Conservation (phyloP, 495 filamentous ascomycete genomes). For the Evernia prunastri region DNA sequence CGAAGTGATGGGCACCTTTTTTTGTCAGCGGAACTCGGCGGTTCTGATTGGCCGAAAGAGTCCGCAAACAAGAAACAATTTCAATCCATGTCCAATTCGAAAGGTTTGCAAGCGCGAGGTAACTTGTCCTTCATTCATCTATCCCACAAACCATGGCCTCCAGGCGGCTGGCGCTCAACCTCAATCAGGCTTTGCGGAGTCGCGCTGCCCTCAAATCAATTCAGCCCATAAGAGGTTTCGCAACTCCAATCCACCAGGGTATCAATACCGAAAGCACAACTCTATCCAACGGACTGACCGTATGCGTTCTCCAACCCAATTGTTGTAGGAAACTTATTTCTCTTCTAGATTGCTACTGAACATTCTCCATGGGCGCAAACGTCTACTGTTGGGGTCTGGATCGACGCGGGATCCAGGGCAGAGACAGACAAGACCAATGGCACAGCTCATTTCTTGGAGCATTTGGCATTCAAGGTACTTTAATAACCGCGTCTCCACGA, state of each 20-base stretch:
- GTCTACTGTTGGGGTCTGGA: slow-evolving; percentile 97
- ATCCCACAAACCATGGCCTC: slow-evolving; percentile 70
- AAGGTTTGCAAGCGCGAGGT: not conserved
- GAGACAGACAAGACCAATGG: slow-evolving; percentile 98
- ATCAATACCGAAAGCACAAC: slow-evolving; percentile 90
- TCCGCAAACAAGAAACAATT: slow-evolving; percentile 11
- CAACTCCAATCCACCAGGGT: slow-evolving; percentile 68
- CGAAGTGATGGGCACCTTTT: slow-evolving; percentile 5
- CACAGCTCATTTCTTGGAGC: slow-evolving; percentile 98
- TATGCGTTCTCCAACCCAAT: slow-evolving; percentile 41
- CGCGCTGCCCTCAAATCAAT: slow-evolving; percentile 68
- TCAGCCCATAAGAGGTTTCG: slow-evolving; percentile 69
- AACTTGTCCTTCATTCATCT: not conserved
- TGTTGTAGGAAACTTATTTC: slow-evolving; percentile 36
- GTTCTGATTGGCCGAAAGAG: slow-evolving; percentile 19
- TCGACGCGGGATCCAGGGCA: slow-evolving; percentile 94
- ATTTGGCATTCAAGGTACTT: slow-evolving; percentile 95
- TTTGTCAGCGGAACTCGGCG: slow-evolving; percentile 7
- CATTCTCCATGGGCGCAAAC: slow-evolving; percentile 98
- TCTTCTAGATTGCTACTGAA: slow-evolving; percentile 81
- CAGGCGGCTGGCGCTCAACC: slow-evolving; percentile 81
- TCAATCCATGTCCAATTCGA: too few species aligned
- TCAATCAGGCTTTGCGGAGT: slow-evolving; percentile 78
- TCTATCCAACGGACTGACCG: slow-evolving; percentile 92
- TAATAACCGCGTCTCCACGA: slow-evolving; percentile 23